Evolutionary conservation across 2,329 filamentous ascomycete species (phyloP), one percentile per base, ranked within the genome.

Genomic region (Cercospora citrullina): DNA sequence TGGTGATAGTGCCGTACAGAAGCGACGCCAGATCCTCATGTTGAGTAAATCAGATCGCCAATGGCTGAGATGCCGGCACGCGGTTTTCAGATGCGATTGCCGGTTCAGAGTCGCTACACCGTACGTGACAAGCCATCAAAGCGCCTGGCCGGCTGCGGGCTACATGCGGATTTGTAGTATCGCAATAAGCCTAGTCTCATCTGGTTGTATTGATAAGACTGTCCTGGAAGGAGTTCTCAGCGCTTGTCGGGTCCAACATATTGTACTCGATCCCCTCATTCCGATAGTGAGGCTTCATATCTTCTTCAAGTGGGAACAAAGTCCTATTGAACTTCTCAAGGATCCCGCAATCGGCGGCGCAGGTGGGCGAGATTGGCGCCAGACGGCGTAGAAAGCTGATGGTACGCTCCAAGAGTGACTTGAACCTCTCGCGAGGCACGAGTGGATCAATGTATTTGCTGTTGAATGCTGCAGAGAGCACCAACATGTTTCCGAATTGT

Each of bases 401-500:
- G 0, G 94, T 98, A 69, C 87, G 89, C 48, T 83, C 77, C 66
- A 96, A 88, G 0, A 96, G 85, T 1, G 79, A 76, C 55, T 85
- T 81, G 7, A 96, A 81, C 2, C 82, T 80, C 0, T 84, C 78
- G 59, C 81, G 80, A 3, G 87, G 79, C 21, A 96, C 84, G 31
- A 88, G 86, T 5, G 81, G 77, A 5, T 81, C 80, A 1, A 96
- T 85, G 55, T 69, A 72, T 28, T 85, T 80, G 4, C 83, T 85
- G 69, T 85, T 87, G 79, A 89, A 94, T 3, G 90, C 91, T 1
- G 94, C 93, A 28, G 92, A 89, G 2, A 99, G 87, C n/a, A 96
- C 92, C 60, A 98, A 84, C 75, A 97, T 87, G 77, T 98, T 98
- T 67, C 95, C 94, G 83, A 96, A 99, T 92, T 99, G 95, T 5